Conservation (phyloP, 495 filamentous ascomycete species). For the Penicillium cataractarum region DNA sequence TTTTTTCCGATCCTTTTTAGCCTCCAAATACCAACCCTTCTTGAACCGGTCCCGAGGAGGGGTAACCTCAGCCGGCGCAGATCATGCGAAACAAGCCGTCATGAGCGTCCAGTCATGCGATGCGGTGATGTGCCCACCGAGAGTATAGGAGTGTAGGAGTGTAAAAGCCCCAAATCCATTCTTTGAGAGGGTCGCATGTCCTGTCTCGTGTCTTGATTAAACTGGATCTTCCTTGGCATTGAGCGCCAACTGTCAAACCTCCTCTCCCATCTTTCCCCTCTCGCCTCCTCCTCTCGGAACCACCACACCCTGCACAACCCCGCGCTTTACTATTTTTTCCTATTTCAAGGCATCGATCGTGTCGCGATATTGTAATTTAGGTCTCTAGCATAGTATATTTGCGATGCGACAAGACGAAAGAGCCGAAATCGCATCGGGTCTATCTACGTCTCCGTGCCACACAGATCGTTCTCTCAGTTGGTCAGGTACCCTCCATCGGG, state of each 20-base stretch:
- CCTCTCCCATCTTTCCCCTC: neutral
- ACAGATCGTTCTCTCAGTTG: neutral
- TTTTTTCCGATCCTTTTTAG: constrained; percentile 16
- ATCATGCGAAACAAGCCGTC: constrained; percentile 35
- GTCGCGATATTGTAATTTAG: constrained; percentile 17
- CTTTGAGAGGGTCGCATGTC: neutral
- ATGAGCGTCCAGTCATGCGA: constrained; percentile 30
- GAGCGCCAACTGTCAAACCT: constrained; percentile 1
- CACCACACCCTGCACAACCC: constrained; percentile 9
- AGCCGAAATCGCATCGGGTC: constrained; percentile 18
- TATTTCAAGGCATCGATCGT: constrained; percentile 5
- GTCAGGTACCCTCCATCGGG: neutral
- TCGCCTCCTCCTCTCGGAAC: constrained; percentile 3
- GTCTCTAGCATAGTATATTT: constrained; percentile 6
- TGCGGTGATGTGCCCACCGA: constrained; percentile 3
- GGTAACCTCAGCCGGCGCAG: constrained; percentile 33
- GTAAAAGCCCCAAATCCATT: neutral
- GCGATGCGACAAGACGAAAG: constrained; percentile 31
- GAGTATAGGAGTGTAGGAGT: neutral
- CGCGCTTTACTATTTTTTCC: constrained; percentile 5
- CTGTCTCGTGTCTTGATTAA: neutral
- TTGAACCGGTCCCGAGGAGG: constrained; percentile 36
- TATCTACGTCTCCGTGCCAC: constrained; percentile 23
- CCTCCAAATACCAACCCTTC: constrained; percentile 17
- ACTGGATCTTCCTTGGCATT: neutral